These are phyloP conservation scores for Cytospora piceicola DNA, from an alignment of 2,329 filamentous ascomycete species.

Conservation along the genomic window DNA sequence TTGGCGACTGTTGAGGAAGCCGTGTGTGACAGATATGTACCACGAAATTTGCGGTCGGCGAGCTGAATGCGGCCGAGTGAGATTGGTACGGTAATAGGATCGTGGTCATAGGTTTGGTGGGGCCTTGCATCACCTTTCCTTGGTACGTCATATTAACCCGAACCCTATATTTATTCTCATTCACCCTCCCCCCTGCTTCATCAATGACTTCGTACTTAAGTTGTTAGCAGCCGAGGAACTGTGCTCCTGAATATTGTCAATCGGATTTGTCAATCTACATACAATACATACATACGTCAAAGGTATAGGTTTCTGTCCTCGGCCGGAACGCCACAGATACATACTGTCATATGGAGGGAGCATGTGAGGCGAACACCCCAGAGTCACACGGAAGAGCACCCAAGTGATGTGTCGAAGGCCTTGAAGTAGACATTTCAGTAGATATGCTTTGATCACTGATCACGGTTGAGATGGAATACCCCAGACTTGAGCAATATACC, in stretches of 20 bases:
- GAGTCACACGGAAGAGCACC: background rate
- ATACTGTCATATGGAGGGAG: no score
- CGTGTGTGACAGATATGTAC: background rate
- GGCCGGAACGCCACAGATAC: no score
- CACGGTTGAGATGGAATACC: no score
- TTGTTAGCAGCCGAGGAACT: background rate
- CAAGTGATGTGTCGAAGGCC: background rate
- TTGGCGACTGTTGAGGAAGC: background rate
- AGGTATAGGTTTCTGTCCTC: no score
- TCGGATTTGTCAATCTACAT: no score
- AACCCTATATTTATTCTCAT: background rate
- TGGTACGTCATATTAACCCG: conserved; percentile 18
- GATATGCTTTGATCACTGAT: background rate
- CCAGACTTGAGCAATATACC: background rate
- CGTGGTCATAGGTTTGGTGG: conserved; percentile 10
- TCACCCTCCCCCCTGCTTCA: background rate
- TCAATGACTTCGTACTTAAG: background rate
- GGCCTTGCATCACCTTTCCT: conserved; percentile 11
- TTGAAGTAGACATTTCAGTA: background rate
- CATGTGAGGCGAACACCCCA: background rate
- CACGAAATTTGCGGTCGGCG: conserved; percentile 20
- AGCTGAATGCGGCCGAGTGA: conserved; percentile 15
- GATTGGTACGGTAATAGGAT: background rate
- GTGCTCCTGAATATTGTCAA: no score
- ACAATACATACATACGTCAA: no score